phyloP scores from a whole-genome alignment of 73 alveolate genomes.

The Paramecium biaurelia region DNA sequence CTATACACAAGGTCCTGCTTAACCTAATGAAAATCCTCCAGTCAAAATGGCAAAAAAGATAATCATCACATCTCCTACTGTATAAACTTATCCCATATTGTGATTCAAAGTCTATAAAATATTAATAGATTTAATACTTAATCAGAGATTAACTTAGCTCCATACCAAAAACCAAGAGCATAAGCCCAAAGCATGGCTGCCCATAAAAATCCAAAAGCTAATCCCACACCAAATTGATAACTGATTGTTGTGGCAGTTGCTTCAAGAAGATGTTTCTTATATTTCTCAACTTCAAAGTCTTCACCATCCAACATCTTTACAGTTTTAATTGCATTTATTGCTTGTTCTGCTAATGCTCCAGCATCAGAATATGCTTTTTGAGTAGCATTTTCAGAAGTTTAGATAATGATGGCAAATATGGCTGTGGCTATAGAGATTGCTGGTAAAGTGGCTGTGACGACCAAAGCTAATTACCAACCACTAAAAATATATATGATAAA shows the following conservation, averaged over 20 bases:
- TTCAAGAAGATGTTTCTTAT: background rate
- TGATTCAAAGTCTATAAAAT: constrained; percentile 20
- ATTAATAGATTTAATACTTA: background rate
- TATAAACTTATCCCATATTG: constrained; percentile 58
- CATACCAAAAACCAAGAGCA: constrained; percentile 70
- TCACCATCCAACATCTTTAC: constrained; percentile 63
- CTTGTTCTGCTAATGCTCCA: constrained; percentile 85
- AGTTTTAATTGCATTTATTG: constrained; percentile 79
- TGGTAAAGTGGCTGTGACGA: constrained; percentile 68
- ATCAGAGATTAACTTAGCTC: constrained; percentile 63
- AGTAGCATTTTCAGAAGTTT: constrained; percentile 52
- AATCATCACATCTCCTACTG: constrained; percentile 76
- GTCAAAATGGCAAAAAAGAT: constrained; percentile 76
- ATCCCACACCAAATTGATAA: constrained; percentile 26
- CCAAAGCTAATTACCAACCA: constrained; percentile 67
- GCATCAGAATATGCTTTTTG: constrained; percentile 72
- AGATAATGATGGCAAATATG: constrained; percentile 60
- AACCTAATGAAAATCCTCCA: constrained; percentile 78
- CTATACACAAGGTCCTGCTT: constrained; percentile 80
- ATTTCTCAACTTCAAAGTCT: constrained; percentile 44
- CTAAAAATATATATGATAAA: constrained; percentile 60
- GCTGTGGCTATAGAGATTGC: constrained; percentile 45
- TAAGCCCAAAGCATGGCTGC: constrained; percentile 62
- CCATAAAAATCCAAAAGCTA: constrained; percentile 58
- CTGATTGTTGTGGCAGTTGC: constrained; percentile 53